Percentiles rank a stretch among this genome's conserved stretches.
Evolutionary conservation across 2,329 filamentous ascomycete genomes (phyloP).

Genomic region (Botrytis elliptica): DNA sequence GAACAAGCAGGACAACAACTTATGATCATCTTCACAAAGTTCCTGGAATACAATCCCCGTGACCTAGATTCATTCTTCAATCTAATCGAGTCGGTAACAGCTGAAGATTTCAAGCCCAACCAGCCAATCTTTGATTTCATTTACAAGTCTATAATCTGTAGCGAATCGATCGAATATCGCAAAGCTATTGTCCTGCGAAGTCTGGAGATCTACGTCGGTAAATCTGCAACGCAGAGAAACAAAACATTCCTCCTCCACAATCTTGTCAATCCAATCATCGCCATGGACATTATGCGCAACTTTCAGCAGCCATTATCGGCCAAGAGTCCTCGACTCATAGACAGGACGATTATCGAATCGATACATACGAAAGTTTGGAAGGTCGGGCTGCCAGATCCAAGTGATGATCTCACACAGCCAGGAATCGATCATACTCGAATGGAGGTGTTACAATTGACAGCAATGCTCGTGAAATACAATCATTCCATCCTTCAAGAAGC

Average conservation of each 20-base stretch:
- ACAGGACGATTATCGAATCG: constrained; percentile 81
- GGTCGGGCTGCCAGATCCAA: constrained; percentile 75
- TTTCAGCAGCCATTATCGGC: constrained; percentile 60
- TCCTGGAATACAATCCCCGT: constrained; percentile 70
- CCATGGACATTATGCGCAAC: constrained; percentile 83
- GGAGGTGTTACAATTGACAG: constrained; percentile 92
- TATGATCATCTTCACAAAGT: constrained; percentile 79
- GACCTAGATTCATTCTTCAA: constrained; percentile 83
- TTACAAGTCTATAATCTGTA: constrained; percentile 80
- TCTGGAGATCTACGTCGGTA: constrained; percentile 81
- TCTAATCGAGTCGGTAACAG: constrained; percentile 79
- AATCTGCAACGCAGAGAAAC: constrained; percentile 76
- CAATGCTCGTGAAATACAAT: constrained; percentile 94
- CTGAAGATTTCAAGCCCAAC: constrained; percentile 75
- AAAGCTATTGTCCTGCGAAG: constrained; percentile 79
- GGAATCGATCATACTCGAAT: constrained; percentile 95
- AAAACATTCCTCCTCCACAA: constrained; percentile 92
- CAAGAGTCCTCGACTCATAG: constrained; percentile 71
- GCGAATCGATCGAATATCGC: constrained; percentile 81
- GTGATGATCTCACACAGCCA: constrained; percentile 78
- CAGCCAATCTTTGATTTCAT: constrained; percentile 78
- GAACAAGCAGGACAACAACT: constrained; percentile 88
- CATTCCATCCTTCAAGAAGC: constrained; percentile 83
- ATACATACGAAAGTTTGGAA: constrained; percentile 95
- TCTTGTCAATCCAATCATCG: constrained; percentile 92